Base-by-base conservation (phyloP, 306 rosid genomes). In the Phaseolus lunatus region DNA sequence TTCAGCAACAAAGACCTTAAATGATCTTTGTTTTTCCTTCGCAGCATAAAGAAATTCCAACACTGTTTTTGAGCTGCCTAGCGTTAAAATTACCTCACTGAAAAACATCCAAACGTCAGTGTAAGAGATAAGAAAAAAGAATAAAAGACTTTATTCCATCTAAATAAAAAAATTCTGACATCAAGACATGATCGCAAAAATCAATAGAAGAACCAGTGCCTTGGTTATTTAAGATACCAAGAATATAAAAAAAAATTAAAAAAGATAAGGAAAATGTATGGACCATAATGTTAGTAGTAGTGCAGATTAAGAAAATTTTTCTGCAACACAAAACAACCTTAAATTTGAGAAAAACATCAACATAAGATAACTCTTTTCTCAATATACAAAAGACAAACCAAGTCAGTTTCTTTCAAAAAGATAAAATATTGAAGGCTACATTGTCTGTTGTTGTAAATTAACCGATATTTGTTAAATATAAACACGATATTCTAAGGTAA, bases 61-160 rank as follows among this genome's bases (percentile, higher is more conserved):
- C 43, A 96, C 99, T 35, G 99, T 96, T 89, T 87, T 91, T 81
- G 99, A 96, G 87, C 98, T 93, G 27, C 99, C 99, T 22, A 96
- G 83, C n/a, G 99, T 96, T 72, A 96, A 91, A 81, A 96, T 96
- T 58, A 96, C 98, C 90, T 93, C 99, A 69, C 99, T 96, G 90
- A 70, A 82, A 89, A 63, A 33, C 16, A 35, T 18, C 26, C 47
- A 35, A 81, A 67, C 43, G 54, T 43, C 75, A 73, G 65, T 39
- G 39, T 71, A 47, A 76, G 79, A 50, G 66, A 82, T 13, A 63
- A 78, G 45, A 54, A 67, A 67, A 67, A 45, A 11, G 29, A 57
- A 23, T n/a, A n/a, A n/a, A 59, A 54, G 6, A 33, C 45, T 53
- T 47, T 65, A 57, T 19, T 71, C 19, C 8, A 53, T 41, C 41